Base-by-base conservation (phyloP, 2,329 filamentous ascomycete species). In the Colletotrichum limetticola region DNA sequence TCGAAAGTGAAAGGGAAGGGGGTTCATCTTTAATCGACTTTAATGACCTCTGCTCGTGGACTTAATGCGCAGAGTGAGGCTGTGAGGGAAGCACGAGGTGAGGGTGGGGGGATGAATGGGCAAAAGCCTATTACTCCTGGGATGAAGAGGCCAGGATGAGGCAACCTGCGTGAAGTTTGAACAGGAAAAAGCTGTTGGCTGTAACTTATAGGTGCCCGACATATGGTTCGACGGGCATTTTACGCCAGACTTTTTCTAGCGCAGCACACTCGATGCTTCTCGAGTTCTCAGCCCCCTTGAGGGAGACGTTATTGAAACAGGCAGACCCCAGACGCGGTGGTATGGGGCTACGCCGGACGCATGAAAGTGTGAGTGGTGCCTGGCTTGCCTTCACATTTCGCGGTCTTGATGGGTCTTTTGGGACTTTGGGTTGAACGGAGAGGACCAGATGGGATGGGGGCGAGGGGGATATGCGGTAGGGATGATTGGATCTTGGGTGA, bases 181-280 rank as follows among this genome's bases (percentile, higher is more conserved):
- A 32, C 12, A 35, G 35, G 30, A 24, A 24, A 55, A 30, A n/a
- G n/a, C 60, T 35, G 46, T 53, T 55, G 61, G 46, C 53, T 46
- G 19, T 26, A 35, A 37, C 42, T 49, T 66, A 70, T 72, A 72
- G 56, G 35, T 30, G 61, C 42, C 46, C 55, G 56, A 70, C 60
- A 65, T 72, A 72, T 70, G 70, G 70, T 72, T 72, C 70, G 70
- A 57, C 70, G 66, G 70, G 26, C 24, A 72, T 56, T 53, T 72
- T 72, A 53, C 30, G 14, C 56, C 37, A 16, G 42, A 55, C 24
- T 61, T 60, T 52, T 52, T 19, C 26, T 66, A 14, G 26, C 16
- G n/a, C 60, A 49, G 60, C 59, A 37, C 60, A 16, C 37, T 22
- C 35, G 46, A 53, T 22, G 12, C 37, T 42, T 42, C 37, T 42